Evolutionary conservation across 805 yeast species (phyloP).

Genomic region (Schwanniomyces occidentalis): DNA sequence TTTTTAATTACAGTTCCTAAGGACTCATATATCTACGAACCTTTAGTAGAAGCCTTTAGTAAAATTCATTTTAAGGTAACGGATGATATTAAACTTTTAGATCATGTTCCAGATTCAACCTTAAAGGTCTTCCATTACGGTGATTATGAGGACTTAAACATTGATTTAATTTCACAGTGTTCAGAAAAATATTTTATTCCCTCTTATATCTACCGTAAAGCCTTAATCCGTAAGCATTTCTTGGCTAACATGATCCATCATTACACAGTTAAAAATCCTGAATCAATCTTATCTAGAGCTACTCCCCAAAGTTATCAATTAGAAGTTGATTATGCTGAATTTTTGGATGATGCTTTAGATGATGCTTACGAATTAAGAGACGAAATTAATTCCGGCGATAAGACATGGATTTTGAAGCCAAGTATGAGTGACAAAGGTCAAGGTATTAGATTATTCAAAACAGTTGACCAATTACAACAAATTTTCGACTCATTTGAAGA

Average conservation of each 20-base stretch:
- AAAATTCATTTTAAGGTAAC: conserved; percentile 20
- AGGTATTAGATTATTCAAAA: conserved; percentile 82
- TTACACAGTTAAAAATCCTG: conserved; percentile 73
- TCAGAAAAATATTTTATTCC: conserved; percentile 60
- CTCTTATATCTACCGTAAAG: conserved; percentile 86
- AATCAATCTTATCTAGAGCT: conserved; percentile 55
- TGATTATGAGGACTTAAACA: conserved; percentile 85
- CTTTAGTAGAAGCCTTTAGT: conserved; percentile 39
- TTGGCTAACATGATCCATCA: conserved; percentile 80
- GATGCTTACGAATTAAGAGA: conserved; percentile 87
- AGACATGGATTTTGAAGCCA: conserved; percentile 89
- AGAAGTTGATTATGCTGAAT: conserved; percentile 95
- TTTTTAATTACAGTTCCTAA: conserved; percentile 41
- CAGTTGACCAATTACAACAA: conserved; percentile 75
- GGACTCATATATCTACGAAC: conserved; percentile 42
- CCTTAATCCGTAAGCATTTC: conserved; percentile 86
- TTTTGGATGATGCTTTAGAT: conserved; percentile 88
- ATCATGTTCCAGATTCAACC: conserved; percentile 13
- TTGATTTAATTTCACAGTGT: conserved; percentile 56
- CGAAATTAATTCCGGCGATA: conserved; percentile 62
- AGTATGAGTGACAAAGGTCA: conserved; percentile 97
- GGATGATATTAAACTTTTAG: conserved; percentile 19
- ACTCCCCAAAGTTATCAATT: conserved; percentile 76
- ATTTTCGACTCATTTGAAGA: conserved; percentile 88
- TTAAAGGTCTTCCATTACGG: conserved; percentile 69